These are phyloP conservation scores for Eragrostis tef DNA, from an alignment of 202 grass and related monocot species.

Conservation along the genomic window DNA sequence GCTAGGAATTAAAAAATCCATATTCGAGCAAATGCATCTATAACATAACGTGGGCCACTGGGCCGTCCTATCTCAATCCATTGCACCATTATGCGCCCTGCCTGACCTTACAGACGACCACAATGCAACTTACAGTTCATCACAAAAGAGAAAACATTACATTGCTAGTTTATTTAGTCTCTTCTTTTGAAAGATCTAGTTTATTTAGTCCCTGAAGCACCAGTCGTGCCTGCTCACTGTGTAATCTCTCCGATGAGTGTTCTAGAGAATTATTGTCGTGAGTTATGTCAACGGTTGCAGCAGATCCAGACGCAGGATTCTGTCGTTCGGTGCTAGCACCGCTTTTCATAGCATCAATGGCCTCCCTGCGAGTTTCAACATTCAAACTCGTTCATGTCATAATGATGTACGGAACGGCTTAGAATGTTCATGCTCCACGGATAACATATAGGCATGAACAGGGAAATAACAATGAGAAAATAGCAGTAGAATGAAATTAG, in stretches of 20 bases:
- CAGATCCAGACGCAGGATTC: not conserved
- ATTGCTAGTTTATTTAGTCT: not conserved
- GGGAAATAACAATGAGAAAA: not conserved
- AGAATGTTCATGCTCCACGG: no score
- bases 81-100: not conserved
- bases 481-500: not conserved
- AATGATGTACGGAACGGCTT: not conserved
- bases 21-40: no score
- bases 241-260: not conserved
- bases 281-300: not conserved
- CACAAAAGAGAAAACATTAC: not conserved
- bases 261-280: not conserved
- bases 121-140: not conserved
- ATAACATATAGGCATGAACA: no score
- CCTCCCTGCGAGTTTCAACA: slow-evolving; percentile 6
- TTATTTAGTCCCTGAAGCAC: not conserved
- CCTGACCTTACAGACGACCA: not conserved
- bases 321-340: not conserved
- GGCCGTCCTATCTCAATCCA: no score
- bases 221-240: not conserved
- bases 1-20: no score
- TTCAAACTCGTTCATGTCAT: no score
- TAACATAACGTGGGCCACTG: no score
- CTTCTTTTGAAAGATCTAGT: no score
- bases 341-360: not conserved